Conservation (phyloP, 148 eudicot genomes). For the Dianthus caryophyllus region DNA sequence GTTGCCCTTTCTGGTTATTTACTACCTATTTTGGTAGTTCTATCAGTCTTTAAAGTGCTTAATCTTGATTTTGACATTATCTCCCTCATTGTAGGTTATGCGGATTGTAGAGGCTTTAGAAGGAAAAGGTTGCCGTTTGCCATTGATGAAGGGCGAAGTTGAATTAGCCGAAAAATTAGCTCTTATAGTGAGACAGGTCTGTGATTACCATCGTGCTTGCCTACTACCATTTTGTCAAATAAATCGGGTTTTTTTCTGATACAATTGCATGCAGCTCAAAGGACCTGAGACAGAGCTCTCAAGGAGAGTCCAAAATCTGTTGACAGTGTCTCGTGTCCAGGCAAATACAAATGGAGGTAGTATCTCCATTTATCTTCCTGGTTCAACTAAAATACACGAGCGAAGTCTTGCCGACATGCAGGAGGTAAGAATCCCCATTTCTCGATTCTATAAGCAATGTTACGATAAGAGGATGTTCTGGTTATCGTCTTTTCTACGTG, state of each 20-base stretch:
- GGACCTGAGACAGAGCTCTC: conserved; percentile 98
- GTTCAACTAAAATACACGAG: conserved; percentile 84
- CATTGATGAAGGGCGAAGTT: conserved; percentile 90
- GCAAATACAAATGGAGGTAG: conserved; percentile 57
- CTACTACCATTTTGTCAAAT: neutral
- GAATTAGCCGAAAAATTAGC: conserved; percentile 93
- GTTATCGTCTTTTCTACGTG: neutral
- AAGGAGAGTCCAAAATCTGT: conserved; percentile 93
- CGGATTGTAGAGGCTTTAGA: conserved; percentile 93
- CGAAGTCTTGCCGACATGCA: conserved; percentile 88
- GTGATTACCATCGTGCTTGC: neutral
- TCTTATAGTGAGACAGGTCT: conserved; percentile 71
- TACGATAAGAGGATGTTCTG: neutral
- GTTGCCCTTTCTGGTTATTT: neutral
- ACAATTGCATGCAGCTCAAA: conserved; percentile 54
- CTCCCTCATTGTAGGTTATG: conserved; percentile 48
- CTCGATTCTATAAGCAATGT: neutral
- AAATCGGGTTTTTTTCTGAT: conserved; percentile 27
- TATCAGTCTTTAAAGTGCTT: neutral
- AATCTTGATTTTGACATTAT: conserved; percentile 11
- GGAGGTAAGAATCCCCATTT: conserved; percentile 51
- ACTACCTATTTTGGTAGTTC: neutral
- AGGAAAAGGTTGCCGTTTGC: conserved; percentile 78
- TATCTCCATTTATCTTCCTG: conserved; percentile 65
- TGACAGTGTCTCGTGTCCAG: conserved; percentile 73